phyloP scores from a whole-genome alignment of 1,139 yeast species.

The Blastobotrys illinoisensis region DNA sequence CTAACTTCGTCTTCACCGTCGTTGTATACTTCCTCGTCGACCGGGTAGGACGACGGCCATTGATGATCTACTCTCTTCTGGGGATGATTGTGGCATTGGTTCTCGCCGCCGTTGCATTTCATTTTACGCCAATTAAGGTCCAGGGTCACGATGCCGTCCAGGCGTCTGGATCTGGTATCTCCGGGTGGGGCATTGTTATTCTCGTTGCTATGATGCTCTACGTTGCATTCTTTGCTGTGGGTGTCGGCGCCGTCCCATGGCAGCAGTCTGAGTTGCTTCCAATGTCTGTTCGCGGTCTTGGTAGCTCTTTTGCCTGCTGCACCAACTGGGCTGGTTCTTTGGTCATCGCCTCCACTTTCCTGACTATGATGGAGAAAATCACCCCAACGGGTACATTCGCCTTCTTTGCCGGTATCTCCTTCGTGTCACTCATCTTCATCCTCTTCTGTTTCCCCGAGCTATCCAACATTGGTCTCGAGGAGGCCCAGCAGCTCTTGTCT shows the following conservation, averaged over 20 bases:
- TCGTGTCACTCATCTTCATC: slow-evolving; percentile 63
- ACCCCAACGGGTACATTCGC: slow-evolving; percentile 95
- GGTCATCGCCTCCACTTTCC: slow-evolving; percentile 82
- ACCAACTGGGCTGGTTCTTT: slow-evolving; percentile 95
- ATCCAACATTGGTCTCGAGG: slow-evolving; percentile 84
- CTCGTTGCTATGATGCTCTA: slow-evolving; percentile 79
- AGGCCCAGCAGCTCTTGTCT: slow-evolving; percentile 71
- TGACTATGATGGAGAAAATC: slow-evolving; percentile 87
- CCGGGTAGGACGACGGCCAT: slow-evolving; percentile 75
- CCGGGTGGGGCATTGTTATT: slow-evolving; percentile 83
- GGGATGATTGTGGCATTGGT: slow-evolving; percentile 74
- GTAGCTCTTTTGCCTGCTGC: slow-evolving; percentile 87
- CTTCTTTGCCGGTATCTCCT: slow-evolving; percentile 77
- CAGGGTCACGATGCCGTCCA: slow-evolving; percentile 43
- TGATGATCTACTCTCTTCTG: slow-evolving; percentile 68
- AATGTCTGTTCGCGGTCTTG: slow-evolving; percentile 86
- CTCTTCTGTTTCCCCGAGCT: slow-evolving; percentile 88
- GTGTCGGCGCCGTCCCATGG: slow-evolving; percentile 98
- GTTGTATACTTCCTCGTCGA: slow-evolving; percentile 83
- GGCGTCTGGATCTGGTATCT: slow-evolving; percentile 36
- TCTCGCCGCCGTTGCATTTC: slow-evolving; percentile 83
- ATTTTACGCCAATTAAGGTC: slow-evolving; percentile 56
- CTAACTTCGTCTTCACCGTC: slow-evolving; percentile 80
- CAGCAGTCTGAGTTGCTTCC: slow-evolving; percentile 94
- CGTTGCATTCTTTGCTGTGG: slow-evolving; percentile 87